Percentiles rank a stretch among this genome's conserved stretches.
These are phyloP conservation scores for Pseudocercospora cruenta DNA, from an alignment of 2,329 filamentous ascomycete species.

Conservation along the genomic window DNA sequence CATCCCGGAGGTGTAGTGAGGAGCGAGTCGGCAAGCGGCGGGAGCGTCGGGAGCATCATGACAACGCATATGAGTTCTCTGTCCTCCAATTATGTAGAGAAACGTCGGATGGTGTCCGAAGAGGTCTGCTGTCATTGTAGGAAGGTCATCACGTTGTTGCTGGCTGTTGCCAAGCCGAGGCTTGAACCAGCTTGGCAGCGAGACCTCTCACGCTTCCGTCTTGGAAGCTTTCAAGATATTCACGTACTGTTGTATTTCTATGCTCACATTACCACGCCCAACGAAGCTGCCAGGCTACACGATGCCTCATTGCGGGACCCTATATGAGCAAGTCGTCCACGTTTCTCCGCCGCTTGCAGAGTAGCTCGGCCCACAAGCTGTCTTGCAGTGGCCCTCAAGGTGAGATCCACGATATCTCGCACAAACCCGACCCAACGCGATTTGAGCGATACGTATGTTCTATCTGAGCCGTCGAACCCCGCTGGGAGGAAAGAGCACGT, in stretches of 20 bases:
- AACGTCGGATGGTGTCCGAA: no score
- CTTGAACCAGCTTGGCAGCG: not conserved
- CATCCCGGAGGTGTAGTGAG: no score
- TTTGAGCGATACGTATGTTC: not conserved
- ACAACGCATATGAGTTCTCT: no score
- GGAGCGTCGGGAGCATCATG: no score
- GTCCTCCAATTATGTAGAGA: no score
- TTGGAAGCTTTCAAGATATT: not conserved
- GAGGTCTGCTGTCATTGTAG: no score
- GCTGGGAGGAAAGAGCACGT: not conserved
- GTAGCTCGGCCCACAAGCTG: not conserved
- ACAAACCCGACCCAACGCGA: not conserved
- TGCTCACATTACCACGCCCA: not conserved
- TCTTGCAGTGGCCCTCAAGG: not conserved
- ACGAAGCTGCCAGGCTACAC: not conserved
- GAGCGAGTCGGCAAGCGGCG: no score
- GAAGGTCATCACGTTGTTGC: no score
- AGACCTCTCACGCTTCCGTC: not conserved
- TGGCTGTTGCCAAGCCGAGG: no score
- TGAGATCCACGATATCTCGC: not conserved
- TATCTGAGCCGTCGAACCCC: not conserved
- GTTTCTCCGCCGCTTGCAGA: not conserved
- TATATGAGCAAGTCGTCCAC: not conserved
- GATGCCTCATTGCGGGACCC: not conserved
- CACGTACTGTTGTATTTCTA: not conserved